These are phyloP conservation scores for Alternaria incomplexa DNA, from an alignment of 2,329 filamentous ascomycete genomes.

Conservation along the genomic window DNA sequence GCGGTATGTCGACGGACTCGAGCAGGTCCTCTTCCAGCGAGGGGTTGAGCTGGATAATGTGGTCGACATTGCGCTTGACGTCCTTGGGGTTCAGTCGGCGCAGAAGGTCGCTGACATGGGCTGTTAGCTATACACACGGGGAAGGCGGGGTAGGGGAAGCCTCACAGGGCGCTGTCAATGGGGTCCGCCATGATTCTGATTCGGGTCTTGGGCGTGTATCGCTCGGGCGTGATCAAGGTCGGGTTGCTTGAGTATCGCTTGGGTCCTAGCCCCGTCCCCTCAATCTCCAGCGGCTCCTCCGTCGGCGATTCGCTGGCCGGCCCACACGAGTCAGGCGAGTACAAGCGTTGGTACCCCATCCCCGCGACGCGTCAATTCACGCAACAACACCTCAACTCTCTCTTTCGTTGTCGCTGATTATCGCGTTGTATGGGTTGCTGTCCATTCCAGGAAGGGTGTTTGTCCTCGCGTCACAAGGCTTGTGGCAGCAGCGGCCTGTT, in stretches of 20 bases:
- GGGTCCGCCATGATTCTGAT: constrained; percentile 43
- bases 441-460: background rate
- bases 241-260: constrained; percentile 18
- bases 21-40: constrained; percentile 97
- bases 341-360: constrained; percentile 16
- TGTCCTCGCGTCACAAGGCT: background rate
- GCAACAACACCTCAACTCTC: constrained; percentile 11
- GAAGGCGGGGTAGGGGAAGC: background rate
- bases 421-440: background rate
- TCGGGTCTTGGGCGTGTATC: background rate
- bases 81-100: constrained; percentile 95
- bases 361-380: constrained; percentile 7
- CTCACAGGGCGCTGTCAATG: constrained; percentile 75
- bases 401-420: background rate
- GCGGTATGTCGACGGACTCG: constrained; percentile 94
- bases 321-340: constrained; percentile 29
- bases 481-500: background rate
- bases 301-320: constrained; percentile 19
- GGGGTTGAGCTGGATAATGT: constrained; percentile 86
- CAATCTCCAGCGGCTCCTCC: constrained; percentile 17
- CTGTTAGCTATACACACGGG: constrained; percentile 13
- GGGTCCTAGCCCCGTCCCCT: constrained; percentile 28
- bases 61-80: constrained; percentile 84
- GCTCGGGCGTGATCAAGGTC: constrained; percentile 22
- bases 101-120: constrained; percentile 80